Percentiles rank a stretch among this genome's conserved stretches.
Conservation (phyloP, 208 protist genomes). For the Trichomonas gallinae region DNA sequence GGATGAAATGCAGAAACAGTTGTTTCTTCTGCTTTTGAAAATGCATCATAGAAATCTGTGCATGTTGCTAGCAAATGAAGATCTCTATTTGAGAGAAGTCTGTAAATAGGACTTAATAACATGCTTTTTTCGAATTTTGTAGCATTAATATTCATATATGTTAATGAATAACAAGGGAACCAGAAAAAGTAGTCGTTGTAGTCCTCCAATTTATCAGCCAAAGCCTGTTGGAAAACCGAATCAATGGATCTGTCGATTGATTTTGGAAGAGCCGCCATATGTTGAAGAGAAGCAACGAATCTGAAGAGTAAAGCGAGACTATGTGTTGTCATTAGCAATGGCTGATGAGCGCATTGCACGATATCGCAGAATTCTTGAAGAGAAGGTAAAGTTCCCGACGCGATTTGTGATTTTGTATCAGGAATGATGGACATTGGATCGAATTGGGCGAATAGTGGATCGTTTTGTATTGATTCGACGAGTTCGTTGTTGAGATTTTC, state of each 20-base stretch:
- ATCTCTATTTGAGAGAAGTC: not conserved
- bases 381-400: not conserved
- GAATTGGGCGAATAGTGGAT: not conserved
- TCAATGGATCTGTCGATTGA: not conserved
- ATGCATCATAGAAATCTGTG: not conserved
- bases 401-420: not conserved
- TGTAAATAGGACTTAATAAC: not conserved
- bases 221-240: not conserved
- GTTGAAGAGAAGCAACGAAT: not conserved
- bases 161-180: conserved; percentile 14
- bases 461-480: not conserved
- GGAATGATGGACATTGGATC: not conserved
- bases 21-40: not conserved
- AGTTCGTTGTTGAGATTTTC: not conserved
- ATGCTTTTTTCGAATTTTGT: not conserved
- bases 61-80: not conserved
- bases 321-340: not conserved
- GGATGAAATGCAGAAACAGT: not conserved
- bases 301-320: not conserved
- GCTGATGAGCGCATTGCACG: conserved; percentile 10
- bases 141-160: not conserved
- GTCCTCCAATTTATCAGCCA: not conserved
- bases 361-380: not conserved
- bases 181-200: not conserved
- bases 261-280: not conserved